A percentile compares a stretch with the other conserved stretches of the same genome.
These are phyloP conservation scores for Oxytropis ochrocephala DNA, from an alignment of 306 rosid species.

Conservation along the genomic window DNA sequence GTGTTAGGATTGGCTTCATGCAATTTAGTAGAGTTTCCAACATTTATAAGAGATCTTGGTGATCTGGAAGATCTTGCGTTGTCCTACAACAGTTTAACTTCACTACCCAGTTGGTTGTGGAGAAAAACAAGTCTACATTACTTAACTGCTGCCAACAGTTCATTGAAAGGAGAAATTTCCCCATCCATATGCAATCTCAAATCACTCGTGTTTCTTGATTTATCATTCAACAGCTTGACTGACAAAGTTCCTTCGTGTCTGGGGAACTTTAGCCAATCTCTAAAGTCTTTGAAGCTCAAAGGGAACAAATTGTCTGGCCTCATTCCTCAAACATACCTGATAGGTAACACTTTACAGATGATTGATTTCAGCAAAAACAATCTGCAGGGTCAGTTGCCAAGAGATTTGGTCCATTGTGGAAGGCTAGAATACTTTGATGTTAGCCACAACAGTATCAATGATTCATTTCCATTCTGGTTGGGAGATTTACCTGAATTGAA, in stretches of 20 bases:
- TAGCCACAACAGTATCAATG: no score
- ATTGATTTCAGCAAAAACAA: constrained; percentile 3
- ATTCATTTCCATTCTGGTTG: no score
- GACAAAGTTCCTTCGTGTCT: constrained; percentile 15
- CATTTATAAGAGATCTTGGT: background rate
- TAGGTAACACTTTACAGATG: background rate
- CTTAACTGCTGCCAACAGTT: background rate
- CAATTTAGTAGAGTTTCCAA: constrained; percentile 10
- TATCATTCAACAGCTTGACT: constrained; percentile 9
- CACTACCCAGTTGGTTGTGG: constrained; percentile 19
- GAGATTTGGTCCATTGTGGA: background rate
- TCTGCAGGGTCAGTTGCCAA: constrained; percentile 35
- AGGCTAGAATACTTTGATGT: no score
- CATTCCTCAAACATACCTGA: constrained; percentile 9
- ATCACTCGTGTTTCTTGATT: background rate
- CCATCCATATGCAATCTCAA: constrained; percentile 20
- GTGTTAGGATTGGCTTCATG: background rate
- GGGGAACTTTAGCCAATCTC: background rate
- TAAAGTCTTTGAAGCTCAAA: background rate
- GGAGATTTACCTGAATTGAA: no score
- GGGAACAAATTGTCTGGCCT: background rate
- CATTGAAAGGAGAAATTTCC: constrained; percentile 4
- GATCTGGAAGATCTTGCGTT: background rate
- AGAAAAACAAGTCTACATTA: background rate
- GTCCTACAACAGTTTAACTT: background rate